phyloP scores from a whole-genome alignment of 768 basidiomycete genomes.

The Trametopsis cervina region DNA sequence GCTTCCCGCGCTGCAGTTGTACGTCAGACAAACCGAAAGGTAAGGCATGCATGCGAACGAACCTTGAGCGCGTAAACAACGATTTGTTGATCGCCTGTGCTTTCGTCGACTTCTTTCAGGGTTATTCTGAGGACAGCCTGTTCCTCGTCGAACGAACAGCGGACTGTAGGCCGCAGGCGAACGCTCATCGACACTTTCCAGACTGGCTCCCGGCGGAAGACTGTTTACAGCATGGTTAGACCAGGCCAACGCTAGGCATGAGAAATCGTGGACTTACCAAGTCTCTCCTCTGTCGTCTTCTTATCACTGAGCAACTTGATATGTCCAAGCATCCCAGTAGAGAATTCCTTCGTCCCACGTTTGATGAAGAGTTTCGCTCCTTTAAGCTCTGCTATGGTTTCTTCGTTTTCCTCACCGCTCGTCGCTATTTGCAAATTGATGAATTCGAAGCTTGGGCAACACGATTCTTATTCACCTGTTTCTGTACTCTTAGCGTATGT shows the following conservation, averaged over 20 bases:
- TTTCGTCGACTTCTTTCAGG: constrained; percentile 37
- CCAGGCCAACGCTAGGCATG: neutral
- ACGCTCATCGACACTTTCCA: constrained; percentile 68
- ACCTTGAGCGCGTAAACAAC: constrained; percentile 66
- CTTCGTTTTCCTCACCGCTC: constrained; percentile 66
- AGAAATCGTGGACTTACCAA: constrained; percentile 33
- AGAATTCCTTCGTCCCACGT: constrained; percentile 47
- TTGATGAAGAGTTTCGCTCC: constrained; percentile 55
- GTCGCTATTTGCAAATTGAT: constrained; percentile 25
- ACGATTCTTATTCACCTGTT: constrained; percentile 9
- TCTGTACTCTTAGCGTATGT: constrained; percentile 9
- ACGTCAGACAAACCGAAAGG: neutral
- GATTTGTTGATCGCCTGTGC: constrained; percentile 31
- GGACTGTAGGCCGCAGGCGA: constrained; percentile 44
- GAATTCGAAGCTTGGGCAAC: neutral
- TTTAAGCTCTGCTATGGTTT: constrained; percentile 47
- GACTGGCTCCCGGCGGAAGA: constrained; percentile 65
- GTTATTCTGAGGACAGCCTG: constrained; percentile 51
- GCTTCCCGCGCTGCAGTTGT: constrained; percentile 18
- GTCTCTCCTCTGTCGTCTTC: constrained; percentile 34
- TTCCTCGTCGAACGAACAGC: constrained; percentile 49
- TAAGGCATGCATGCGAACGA: constrained; percentile 5
- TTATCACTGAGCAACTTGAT: constrained; percentile 48
- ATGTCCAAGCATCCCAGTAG: constrained; percentile 53
- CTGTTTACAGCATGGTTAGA: constrained; percentile 26